Conservation (phyloP, 2,329 filamentous ascomycete genomes). For the Hysterium pulicare region DNA sequence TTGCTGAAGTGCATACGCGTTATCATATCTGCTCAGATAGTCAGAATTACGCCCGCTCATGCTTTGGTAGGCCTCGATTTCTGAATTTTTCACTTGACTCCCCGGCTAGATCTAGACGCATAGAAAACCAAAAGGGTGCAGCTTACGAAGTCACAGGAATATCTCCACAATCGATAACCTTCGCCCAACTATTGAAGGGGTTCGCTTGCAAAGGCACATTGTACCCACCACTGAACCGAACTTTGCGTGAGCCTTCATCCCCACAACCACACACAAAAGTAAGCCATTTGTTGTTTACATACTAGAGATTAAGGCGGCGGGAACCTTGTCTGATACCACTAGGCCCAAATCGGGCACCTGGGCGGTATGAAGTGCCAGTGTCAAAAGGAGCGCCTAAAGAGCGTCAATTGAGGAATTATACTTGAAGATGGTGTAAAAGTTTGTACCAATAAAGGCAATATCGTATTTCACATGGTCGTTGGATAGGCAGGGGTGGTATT, state of each 20-base stretch:
- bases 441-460: conserved; percentile 77
- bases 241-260: conserved; percentile 47
- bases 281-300: conserved; percentile 47
- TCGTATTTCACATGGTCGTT: conserved; percentile 70
- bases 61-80: no score
- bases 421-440: no score
- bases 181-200: conserved; percentile 78
- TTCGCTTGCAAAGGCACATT: conserved; percentile 78
- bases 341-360: conserved; percentile 79
- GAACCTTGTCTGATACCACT: conserved; percentile 84
- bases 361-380: conserved; percentile 80
- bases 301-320: conserved; percentile 83
- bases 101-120: no score
- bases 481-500: conserved; percentile 73
- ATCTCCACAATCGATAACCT: conserved; percentile 77
- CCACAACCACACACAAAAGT: conserved; percentile 21
- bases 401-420: not conserved
- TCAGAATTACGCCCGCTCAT: no score
- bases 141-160: conserved; percentile 79
- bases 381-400: conserved; percentile 74
- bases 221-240: conserved; percentile 71
- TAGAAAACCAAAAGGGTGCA: no score
- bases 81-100: no score
- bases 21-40: conserved; percentile 78
- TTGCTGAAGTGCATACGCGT: conserved; percentile 74